These are phyloP conservation scores for Grammothele lineata DNA, from an alignment of 768 basidiomycete species.

Conservation along the genomic window DNA sequence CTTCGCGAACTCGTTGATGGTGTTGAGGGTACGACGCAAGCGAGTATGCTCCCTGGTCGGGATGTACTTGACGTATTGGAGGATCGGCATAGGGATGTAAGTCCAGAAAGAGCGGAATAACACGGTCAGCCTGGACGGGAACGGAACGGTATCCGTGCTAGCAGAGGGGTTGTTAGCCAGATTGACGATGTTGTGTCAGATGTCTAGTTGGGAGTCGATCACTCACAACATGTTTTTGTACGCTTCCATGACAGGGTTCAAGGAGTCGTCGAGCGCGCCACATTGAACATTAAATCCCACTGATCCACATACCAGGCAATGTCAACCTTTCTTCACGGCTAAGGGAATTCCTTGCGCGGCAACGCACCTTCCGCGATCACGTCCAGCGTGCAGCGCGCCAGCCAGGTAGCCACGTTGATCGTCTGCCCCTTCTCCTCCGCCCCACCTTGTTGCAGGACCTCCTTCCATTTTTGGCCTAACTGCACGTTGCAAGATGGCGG, in stretches of 20 bases:
- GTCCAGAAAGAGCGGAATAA: conserved; percentile 27
- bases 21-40: conserved; percentile 22
- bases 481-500: background rate
- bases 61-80: conserved; percentile 25
- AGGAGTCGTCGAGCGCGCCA: conserved; percentile 18
- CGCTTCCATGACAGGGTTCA: conserved; percentile 17
- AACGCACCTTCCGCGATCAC: conserved; percentile 23
- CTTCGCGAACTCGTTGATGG: conserved; percentile 22
- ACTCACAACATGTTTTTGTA: conserved; percentile 25
- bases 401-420: conserved; percentile 18
- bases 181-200: conserved; percentile 12
- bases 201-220: background rate
- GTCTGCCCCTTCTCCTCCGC: background rate
- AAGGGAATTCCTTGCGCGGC: too few species aligned
- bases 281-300: conserved; percentile 25
- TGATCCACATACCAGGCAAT: background rate
- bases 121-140: conserved; percentile 19
- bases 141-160: conserved; percentile 23
- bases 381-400: conserved; percentile 23
- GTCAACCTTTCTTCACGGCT: background rate
- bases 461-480: conserved; percentile 24
- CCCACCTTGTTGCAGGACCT: conserved; percentile 7
- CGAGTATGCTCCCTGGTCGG: conserved; percentile 27
- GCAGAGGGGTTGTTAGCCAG: background rate
- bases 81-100: conserved; percentile 23